Conservation (phyloP, 176 grass and related monocot species). For the Carex kokanica region DNA sequence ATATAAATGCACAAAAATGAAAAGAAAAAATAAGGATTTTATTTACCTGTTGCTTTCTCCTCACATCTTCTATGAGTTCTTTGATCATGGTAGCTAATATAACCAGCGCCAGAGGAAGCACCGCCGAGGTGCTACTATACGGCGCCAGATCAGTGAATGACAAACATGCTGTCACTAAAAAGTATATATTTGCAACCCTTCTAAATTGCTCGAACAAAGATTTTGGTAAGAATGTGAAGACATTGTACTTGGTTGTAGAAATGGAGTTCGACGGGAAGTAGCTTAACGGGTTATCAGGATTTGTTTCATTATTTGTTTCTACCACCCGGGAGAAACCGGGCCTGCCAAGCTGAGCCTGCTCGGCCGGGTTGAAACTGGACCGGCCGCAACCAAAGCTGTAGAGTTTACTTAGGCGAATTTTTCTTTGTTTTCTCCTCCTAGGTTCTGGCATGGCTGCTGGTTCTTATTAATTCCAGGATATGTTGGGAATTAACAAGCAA, state of each 20-base stretch:
- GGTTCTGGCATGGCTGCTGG: not conserved
- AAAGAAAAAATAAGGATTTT: not conserved
- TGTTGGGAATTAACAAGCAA: not conserved
- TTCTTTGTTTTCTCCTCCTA: constrained; percentile 17
- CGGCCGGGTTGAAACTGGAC: constrained; percentile 33
- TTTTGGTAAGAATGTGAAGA: constrained; percentile 60
- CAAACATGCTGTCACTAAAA: constrained; percentile 44
- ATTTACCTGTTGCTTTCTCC: constrained; percentile 58
- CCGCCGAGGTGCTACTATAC: constrained; percentile 31
- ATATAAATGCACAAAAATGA: not conserved
- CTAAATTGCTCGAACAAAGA: constrained; percentile 96
- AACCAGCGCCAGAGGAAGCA: constrained; percentile 50
- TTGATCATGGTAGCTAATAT: constrained; percentile 75
- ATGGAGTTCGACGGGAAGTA: constrained; percentile 48
- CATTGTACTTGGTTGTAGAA: constrained; percentile 85
- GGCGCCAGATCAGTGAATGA: constrained; percentile 49
- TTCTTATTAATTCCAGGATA: not conserved
- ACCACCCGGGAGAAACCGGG: constrained; percentile 74
- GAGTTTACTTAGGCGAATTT: constrained; percentile 47
- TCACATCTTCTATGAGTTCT: constrained; percentile 72
- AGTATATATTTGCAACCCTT: constrained; percentile 86
- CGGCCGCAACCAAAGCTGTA: constrained; percentile 68
- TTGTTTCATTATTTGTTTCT: constrained; percentile 24
- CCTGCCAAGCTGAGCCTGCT: constrained; percentile 47
- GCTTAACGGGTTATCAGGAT: not conserved